phyloP scores from a whole-genome alignment of 345 rosid species.

The Eucalyptus albens region DNA sequence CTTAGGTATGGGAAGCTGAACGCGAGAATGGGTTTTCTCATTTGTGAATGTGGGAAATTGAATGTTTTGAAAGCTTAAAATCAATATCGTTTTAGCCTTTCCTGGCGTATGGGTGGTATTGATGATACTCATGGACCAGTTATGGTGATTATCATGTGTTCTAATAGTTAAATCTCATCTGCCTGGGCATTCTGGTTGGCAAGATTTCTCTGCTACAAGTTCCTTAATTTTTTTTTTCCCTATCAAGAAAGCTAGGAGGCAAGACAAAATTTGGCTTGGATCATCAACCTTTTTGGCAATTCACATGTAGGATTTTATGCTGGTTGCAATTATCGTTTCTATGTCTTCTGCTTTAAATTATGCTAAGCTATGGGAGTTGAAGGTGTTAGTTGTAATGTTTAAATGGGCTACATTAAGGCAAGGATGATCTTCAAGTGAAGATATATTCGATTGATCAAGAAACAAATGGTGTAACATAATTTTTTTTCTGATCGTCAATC shows the following conservation, averaged over 20 bases:
- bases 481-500: background rate
- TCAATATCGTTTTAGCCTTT: background rate
- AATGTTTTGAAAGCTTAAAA: background rate
- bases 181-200: background rate
- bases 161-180: background rate
- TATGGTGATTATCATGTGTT: background rate
- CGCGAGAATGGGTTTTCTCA: background rate
- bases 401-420: background rate
- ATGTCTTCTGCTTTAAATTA: background rate
- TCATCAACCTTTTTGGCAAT: background rate
- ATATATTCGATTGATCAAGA: background rate
- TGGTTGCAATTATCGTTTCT: background rate
- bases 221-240: background rate
- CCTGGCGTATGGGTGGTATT: background rate
- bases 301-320: background rate
- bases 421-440: background rate
- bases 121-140: background rate
- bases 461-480: background rate
- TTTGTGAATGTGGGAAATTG: background rate
- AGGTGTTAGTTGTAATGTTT: background rate
- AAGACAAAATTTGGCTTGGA: background rate
- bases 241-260: background rate
- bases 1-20: conserved; percentile 38
- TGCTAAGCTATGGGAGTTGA: background rate
- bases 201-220: background rate